These are phyloP conservation scores for Fusarium protoensiforme DNA, from an alignment of 2,329 filamentous ascomycete species.

Conservation along the genomic window DNA sequence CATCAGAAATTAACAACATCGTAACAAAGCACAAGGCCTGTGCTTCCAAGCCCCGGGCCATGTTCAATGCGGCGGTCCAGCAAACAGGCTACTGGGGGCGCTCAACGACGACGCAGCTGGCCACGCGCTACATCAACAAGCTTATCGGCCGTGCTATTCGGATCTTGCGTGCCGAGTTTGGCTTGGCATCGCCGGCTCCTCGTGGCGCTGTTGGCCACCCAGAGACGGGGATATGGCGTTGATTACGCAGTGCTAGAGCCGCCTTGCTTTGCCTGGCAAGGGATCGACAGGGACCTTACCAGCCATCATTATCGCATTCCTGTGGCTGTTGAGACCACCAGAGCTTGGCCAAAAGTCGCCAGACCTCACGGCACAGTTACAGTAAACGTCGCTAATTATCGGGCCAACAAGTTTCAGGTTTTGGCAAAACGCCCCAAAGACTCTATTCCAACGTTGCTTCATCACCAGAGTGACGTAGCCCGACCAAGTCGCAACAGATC, in stretches of 20 bases:
- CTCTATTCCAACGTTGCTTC: background rate
- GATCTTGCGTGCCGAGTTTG: slow-evolving; percentile 22
- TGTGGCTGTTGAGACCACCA: background rate
- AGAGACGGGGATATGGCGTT: background rate
- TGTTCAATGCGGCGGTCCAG: slow-evolving; percentile 9
- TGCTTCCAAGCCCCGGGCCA: background rate
- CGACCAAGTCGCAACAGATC: background rate
- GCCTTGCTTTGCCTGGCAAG: background rate
- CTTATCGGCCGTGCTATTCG: slow-evolving; percentile 27
- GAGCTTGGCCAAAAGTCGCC: background rate
- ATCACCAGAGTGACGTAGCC: slow-evolving; percentile 1
- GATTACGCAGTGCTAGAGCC: background rate
- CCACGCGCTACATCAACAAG: slow-evolving; percentile 18
- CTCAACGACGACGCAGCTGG: background rate
- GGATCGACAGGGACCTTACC: slow-evolving; percentile 6
- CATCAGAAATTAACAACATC: background rate
- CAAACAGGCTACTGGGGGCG: slow-evolving; percentile 33
- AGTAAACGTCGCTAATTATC: background rate
- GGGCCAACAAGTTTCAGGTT: background rate
- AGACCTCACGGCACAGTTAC: background rate
- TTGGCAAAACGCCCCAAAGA: background rate
- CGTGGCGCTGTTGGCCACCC: background rate
- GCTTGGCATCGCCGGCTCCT: slow-evolving; percentile 17
- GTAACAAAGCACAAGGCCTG: background rate
- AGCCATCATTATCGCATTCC: background rate